Evolutionary conservation across 768 basidiomycete species (phyloP).

Genomic region (Amanita inopinata): DNA sequence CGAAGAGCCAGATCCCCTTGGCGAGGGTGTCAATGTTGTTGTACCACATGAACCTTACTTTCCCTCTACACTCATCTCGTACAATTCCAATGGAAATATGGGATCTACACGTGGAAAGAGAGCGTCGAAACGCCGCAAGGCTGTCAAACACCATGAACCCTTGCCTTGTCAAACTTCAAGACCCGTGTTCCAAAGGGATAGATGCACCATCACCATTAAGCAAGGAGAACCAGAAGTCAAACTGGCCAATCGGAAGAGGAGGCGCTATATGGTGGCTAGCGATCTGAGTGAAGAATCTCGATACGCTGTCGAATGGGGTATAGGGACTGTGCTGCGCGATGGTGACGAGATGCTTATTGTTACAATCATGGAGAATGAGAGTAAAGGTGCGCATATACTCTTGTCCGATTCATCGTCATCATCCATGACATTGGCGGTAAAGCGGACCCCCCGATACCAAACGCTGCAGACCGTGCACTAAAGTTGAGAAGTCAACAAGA

Average conservation of each 20-base stretch:
- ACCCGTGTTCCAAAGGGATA: constrained; percentile 81
- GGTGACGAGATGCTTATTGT: constrained; percentile 92
- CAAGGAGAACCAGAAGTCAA: constrained; percentile 73
- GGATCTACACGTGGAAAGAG: constrained; percentile 30
- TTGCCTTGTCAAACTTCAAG: constrained; percentile 60
- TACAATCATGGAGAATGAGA: constrained; percentile 87
- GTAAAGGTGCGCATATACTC: constrained; percentile 50
- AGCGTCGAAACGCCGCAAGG: constrained; percentile 49
- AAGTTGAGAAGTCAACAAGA: constrained; percentile 91
- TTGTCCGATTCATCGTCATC: constrained; percentile 1
- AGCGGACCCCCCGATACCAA: constrained; percentile 66
- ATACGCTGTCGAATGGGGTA: constrained; percentile 97
- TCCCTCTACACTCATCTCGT: constrained; percentile 62
- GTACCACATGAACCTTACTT: constrained; percentile 80
- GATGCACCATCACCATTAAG: constrained; percentile 81
- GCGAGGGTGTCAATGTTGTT: constrained; percentile 87
- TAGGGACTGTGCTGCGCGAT: constrained; percentile 90
- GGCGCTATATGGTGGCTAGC: constrained; percentile 83
- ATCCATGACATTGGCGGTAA: constrained; percentile 10
- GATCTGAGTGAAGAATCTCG: constrained; percentile 91
- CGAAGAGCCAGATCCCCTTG: constrained; percentile 75
- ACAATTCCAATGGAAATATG: constrained; percentile 22
- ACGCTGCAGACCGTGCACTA: constrained; percentile 59
- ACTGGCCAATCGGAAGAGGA: constrained; percentile 42
- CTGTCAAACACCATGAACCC: constrained; percentile 51